A percentile compares a stretch with the other conserved stretches of the same genome.
phyloP scores from a whole-genome alignment of 805 yeast species.

The Starmerella tilneyi region DNA sequence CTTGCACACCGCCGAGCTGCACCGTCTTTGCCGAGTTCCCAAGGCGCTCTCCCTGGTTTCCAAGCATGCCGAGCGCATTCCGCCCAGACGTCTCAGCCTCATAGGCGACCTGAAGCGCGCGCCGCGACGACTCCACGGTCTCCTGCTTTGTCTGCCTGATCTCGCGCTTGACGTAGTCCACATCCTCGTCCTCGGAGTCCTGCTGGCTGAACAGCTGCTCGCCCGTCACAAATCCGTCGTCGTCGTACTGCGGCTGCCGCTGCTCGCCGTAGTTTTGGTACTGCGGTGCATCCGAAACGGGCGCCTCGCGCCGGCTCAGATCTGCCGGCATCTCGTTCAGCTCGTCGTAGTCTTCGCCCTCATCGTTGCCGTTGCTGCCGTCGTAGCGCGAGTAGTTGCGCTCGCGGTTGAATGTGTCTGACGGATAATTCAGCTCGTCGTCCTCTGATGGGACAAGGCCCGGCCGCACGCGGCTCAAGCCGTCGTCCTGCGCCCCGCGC shows the following conservation, averaged over 20 bases:
- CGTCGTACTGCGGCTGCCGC: background rate
- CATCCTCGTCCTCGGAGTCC: slow-evolving; percentile 65
- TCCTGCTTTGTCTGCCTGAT: slow-evolving; percentile 77
- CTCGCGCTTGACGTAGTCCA: slow-evolving; percentile 74
- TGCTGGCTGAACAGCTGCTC: slow-evolving; percentile 17
- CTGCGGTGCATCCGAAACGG: background rate
- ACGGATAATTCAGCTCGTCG: slow-evolving; percentile 13
- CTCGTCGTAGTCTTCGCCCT: slow-evolving; percentile 17
- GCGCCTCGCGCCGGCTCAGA: slow-evolving; percentile 6
- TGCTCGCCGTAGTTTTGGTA: slow-evolving; percentile 2
- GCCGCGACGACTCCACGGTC: slow-evolving; percentile 73
- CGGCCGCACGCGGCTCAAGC: background rate
- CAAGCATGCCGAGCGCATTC: slow-evolving; percentile 83
- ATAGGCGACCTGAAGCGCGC: slow-evolving; percentile 60
- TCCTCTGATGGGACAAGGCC: slow-evolving; percentile 7
- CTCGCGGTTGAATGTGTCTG: background rate
- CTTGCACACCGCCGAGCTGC: slow-evolving; percentile 69
- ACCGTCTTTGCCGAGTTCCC: slow-evolving; percentile 70
- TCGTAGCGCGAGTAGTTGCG: background rate
- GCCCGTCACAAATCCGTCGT: slow-evolving; percentile 5
- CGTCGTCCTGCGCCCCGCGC: too few relatives aligned
- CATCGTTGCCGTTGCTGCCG: background rate
- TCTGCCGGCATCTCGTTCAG: slow-evolving; percentile 23
- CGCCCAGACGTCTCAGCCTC: slow-evolving; percentile 65
- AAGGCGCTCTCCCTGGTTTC: slow-evolving; percentile 82